Evolutionary conservation across 2,329 filamentous ascomycete genomes (phyloP), one percentile per base, ranked within the genome.

Genomic region (Blumeriella jaapii): DNA sequence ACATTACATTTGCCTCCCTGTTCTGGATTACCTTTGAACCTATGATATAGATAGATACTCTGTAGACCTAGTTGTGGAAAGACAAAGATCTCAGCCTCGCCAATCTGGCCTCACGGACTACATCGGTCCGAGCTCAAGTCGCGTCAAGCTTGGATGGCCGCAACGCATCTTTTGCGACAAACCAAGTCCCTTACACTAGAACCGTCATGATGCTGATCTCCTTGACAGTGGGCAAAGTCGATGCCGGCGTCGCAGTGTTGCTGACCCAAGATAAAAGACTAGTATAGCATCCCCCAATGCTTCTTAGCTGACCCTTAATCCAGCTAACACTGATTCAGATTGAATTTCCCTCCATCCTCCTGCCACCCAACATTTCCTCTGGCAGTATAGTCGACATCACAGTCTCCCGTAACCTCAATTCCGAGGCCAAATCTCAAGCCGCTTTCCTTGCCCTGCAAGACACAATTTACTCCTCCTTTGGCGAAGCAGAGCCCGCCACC

Each of bases 361-460:
- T 98, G 11, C 91, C 91, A 2, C 82, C 83, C 44, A 87, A 94
- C 58, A 98, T 98, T 60, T 79, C 84, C 43, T 94, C 86, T 11
- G 91, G 91, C 50, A 93, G 83, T 58, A 96, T 98, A 54, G 91
- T 98, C 59, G 91, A 98, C 61, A 96, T 98, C 61, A 86, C 85
- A 42, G 91, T 98, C 48, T 70, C 80, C 40, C 85, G 89, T 59
- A 98, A 98, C 62, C 68, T 74, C 50, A 63, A 67, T 35, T 84
- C 87, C 40, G 91, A 98, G 63, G 59, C 70, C 36, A 69, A 77
- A 48, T 74, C 85, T 42, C 75, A 84, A 51, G 69, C 75, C 39
- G 70, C 76, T 44, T 98, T 98, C 68, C 69, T 79, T 46, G 63
- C 73, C 19, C 79, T 98, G n/a, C 91, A 98, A 64, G 76, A 82